A percentile compares a stretch with the other conserved stretches of the same genome.
Conservation (phyloP, 2,329 filamentous ascomycete species). For the Ophiostoma montium region DNA sequence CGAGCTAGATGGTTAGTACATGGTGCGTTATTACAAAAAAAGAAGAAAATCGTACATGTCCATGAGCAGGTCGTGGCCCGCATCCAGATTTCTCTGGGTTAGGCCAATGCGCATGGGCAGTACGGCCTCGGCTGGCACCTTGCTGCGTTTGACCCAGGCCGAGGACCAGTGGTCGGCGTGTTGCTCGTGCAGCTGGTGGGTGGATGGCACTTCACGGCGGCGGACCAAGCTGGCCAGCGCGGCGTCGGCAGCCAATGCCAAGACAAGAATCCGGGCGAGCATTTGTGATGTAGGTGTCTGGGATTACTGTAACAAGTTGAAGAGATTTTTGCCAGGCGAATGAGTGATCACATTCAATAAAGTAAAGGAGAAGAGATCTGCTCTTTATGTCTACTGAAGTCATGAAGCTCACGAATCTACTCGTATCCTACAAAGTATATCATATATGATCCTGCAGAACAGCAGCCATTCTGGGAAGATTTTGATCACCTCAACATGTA, state of each 20-base stretch:
- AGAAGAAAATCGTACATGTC: conserved; percentile 14
- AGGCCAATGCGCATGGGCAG: conserved; percentile 16
- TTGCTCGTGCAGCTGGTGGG: conserved; percentile 21
- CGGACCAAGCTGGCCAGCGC: not conserved
- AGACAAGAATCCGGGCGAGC: not conserved
- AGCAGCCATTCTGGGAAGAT: no score
- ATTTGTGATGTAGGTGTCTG: not conserved
- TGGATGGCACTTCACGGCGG: conserved; percentile 9
- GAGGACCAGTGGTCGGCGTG: conserved; percentile 13
- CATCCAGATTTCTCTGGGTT: conserved; percentile 17
- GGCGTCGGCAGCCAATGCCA: not conserved
- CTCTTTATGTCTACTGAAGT: no score
- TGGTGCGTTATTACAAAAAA: no score
- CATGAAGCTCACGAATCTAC: no score
- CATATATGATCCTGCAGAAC: no score
- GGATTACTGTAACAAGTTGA: no score
- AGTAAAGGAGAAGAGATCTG: no score
- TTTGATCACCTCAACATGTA: no score
- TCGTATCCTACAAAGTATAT: no score
- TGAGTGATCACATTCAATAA: no score
- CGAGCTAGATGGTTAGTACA: not conserved
- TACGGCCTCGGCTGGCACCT: conserved; percentile 14
- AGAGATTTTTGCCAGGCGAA: no score
- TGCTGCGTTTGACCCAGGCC: conserved; percentile 16
- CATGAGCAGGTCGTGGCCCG: conserved; percentile 19